Evolutionary conservation across 805 yeast genomes (phyloP).

Genomic region (Helenozyma baotianmanensis): DNA sequence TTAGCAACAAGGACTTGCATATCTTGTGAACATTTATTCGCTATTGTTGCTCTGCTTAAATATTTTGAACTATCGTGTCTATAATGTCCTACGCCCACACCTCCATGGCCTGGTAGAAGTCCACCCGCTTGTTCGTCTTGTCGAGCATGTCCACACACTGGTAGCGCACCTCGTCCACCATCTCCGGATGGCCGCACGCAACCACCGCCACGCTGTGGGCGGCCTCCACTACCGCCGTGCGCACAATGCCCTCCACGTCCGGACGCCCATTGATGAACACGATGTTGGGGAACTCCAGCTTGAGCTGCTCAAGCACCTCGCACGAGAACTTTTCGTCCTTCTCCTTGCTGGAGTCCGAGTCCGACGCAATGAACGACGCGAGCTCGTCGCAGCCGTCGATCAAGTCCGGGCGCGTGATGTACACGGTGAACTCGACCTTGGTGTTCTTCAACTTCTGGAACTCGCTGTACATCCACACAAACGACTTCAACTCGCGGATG

Average conservation of each 20-base stretch:
- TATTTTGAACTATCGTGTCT: too few relatives aligned
- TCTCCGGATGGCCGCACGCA: conserved; percentile 9
- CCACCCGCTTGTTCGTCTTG: conserved; percentile 10
- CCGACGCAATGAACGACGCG: conserved; percentile 2
- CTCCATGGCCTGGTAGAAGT: conserved; percentile 11
- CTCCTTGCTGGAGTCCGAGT: conserved; percentile 11
- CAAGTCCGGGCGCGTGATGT: conserved; percentile 33
- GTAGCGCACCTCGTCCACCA: conserved; percentile 13
- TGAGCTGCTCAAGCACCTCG: conserved; percentile 3
- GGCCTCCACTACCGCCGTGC: conserved; percentile 4
- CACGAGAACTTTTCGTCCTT: conserved; percentile 6
- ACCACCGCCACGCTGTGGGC: conserved; percentile 6
- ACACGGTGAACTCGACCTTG: conserved; percentile 28
- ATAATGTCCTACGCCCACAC: conserved; percentile 21
- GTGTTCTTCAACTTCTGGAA: conserved; percentile 16
- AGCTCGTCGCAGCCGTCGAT: conserved; percentile 5
- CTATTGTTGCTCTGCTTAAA: too few relatives aligned
- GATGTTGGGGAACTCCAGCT: conserved; percentile 7
- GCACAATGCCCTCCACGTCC: conserved; percentile 3
- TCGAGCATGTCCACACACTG: conserved; percentile 7
- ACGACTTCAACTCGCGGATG: conserved; percentile 16
- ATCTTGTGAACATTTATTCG: too few relatives aligned
- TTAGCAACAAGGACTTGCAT: too few relatives aligned
- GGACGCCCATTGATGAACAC: conserved; percentile 10
- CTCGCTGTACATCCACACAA: conserved; percentile 23